Conservation (phyloP, 176 grass and related monocot species). For the Olyra latifolia region DNA sequence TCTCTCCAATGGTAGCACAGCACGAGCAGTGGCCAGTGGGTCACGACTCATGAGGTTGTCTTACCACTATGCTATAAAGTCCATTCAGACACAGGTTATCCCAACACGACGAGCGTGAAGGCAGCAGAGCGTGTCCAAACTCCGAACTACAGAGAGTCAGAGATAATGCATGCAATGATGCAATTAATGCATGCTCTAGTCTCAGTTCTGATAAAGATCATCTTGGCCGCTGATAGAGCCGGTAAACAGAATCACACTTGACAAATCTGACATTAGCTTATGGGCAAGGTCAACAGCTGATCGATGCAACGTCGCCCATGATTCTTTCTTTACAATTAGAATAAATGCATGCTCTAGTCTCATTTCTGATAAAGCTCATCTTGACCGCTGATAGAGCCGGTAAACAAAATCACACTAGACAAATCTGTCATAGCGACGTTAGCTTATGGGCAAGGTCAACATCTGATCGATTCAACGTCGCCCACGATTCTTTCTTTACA, state of each 20-base stretch:
- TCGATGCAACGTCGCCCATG: neutral
- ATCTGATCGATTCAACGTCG: neutral
- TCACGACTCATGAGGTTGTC: too few species aligned
- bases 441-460: slow-evolving; percentile 14
- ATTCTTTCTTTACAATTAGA: slow-evolving; percentile 39
- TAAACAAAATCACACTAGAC: neutral
- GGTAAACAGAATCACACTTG: neutral
- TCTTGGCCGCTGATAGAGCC: slow-evolving; percentile 1
- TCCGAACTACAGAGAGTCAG: too few species aligned
- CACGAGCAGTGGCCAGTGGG: too few species aligned
- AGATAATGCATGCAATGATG: too few species aligned
- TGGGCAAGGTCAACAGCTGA: slow-evolving; percentile 6
- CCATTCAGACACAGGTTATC: too few species aligned
- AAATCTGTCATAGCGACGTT: slow-evolving; percentile 4
- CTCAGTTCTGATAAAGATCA: too few species aligned
- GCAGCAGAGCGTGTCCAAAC: too few species aligned
- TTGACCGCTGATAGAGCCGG: neutral
- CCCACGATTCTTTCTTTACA: slow-evolving; percentile 35
- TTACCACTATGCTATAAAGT: too few species aligned
- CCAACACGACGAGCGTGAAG: too few species aligned
- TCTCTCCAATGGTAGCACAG: too few species aligned
- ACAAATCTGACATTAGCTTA: slow-evolving; percentile 10
- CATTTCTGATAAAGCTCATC: neutral
- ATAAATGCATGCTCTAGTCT: too few species aligned
- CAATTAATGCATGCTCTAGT: too few species aligned